Percentiles rank a stretch among this genome's conserved stretches.
phyloP scores from a whole-genome alignment of 139 green algal genomes.

The Eudorina sp. region DNA sequence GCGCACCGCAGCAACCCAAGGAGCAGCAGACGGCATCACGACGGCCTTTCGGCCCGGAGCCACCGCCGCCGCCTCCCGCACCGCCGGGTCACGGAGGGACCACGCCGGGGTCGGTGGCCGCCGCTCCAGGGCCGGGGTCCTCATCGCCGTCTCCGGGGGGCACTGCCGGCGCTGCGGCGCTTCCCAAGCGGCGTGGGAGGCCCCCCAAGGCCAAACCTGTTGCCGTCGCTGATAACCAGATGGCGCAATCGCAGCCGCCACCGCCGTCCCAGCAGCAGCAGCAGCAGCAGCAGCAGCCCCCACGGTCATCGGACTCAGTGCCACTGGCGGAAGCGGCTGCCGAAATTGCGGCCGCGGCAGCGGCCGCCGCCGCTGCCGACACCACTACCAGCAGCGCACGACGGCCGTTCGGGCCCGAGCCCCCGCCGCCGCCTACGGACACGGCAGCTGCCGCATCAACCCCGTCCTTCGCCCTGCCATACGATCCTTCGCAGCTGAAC shows the following conservation, averaged over 20 bases:
- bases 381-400: not conserved
- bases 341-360: not conserved
- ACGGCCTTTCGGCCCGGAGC: not conserved
- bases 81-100: not conserved
- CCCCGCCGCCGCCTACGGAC: not conserved
- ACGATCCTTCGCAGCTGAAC: constrained; percentile 8
- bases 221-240: not conserved
- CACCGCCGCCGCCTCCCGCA: not conserved
- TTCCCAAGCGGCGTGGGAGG: constrained; percentile 14
- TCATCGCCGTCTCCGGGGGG: not conserved
- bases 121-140: no score
- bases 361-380: not conserved
- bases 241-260: not conserved
- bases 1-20: not conserved
- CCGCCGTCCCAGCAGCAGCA: not conserved
- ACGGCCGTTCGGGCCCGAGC: constrained; percentile 5
- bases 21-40: not conserved
- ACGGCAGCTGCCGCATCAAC: not conserved
- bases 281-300: not conserved
- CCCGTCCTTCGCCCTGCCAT: not conserved
- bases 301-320: not conserved
- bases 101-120: not conserved
- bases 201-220: not conserved
- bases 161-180: not conserved
- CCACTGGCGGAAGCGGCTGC: not conserved